phyloP scores from a whole-genome alignment of 1,139 yeast species.

The Meyerozyma carpophila region DNA sequence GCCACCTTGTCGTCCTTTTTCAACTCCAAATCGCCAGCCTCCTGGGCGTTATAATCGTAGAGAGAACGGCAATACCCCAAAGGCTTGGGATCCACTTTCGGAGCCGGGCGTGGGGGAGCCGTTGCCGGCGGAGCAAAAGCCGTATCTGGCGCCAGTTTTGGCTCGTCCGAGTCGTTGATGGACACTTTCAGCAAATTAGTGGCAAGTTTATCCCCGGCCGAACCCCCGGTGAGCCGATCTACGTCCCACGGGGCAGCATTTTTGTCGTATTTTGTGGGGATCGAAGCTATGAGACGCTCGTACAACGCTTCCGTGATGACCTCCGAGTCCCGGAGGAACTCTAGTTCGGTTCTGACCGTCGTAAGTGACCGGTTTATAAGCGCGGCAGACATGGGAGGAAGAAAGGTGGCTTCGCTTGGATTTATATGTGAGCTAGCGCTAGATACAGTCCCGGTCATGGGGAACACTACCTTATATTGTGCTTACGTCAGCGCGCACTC shows the following conservation, averaged over 20 bases:
- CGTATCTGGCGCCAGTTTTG: constrained; percentile 5
- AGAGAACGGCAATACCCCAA: constrained; percentile 54
- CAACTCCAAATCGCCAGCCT: constrained; percentile 66
- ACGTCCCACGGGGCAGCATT: constrained; percentile 51
- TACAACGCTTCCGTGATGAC: constrained; percentile 61
- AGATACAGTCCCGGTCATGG: neutral
- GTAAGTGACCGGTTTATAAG: constrained; percentile 75
- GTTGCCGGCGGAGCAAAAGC: constrained; percentile 3
- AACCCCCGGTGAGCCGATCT: constrained; percentile 30
- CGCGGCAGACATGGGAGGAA: constrained; percentile 46
- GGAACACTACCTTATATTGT: no score
- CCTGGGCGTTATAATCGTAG: constrained; percentile 67
- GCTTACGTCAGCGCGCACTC: neutral
- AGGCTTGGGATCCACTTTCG: constrained; percentile 15
- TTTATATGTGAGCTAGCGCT: neutral
- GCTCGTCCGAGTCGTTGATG: constrained; percentile 8
- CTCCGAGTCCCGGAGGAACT: constrained; percentile 71
- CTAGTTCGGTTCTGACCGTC: constrained; percentile 71
- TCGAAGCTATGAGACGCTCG: constrained; percentile 42
- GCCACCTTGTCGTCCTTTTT: constrained; percentile 62
- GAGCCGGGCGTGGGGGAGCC: constrained; percentile 13
- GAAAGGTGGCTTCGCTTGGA: neutral
- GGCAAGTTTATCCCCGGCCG: constrained; percentile 15
- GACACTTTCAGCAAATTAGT: constrained; percentile 19
- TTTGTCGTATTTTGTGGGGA: constrained; percentile 57